Evolutionary conservation across 2,329 filamentous ascomycete genomes (phyloP).

Genomic region (Pseudogymnoascus sp.): DNA sequence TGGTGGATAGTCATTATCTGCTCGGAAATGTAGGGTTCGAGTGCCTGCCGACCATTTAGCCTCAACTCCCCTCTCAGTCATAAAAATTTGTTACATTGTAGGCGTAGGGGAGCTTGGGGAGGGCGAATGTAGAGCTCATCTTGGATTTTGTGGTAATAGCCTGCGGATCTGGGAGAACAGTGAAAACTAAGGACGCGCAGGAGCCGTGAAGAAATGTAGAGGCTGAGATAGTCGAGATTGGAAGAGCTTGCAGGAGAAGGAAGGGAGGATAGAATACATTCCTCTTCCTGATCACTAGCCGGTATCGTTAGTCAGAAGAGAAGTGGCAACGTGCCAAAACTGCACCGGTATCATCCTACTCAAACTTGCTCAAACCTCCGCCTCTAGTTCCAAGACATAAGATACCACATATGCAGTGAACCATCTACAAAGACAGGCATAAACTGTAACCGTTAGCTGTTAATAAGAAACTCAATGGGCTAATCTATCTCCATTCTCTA

Average conservation of each 20-base stretch:
- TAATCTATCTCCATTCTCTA: neutral
- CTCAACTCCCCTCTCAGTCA: slow-evolving; percentile 24
- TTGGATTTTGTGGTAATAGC: neutral
- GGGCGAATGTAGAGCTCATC: slow-evolving; percentile 30
- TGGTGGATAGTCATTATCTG: slow-evolving; percentile 81
- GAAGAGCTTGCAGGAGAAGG: neutral
- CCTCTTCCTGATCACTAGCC: neutral
- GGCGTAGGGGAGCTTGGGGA: slow-evolving; percentile 60
- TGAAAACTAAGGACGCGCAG: neutral
- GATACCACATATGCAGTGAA: neutral
- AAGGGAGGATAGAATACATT: neutral
- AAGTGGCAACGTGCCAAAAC: neutral
- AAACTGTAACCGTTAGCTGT: neutral
- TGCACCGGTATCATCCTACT: neutral
- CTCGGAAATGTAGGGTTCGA: slow-evolving; percentile 66
- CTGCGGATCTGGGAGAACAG: neutral
- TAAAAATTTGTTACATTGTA: slow-evolving; percentile 55
- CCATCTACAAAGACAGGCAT: neutral
- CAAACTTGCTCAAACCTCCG: slow-evolving; percentile 11
- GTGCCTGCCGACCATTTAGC: slow-evolving; percentile 40
- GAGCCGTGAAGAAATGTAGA: neutral
- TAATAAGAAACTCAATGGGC: neutral
- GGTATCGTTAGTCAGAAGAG: neutral
- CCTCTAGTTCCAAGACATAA: neutral
- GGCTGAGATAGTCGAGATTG: neutral